Evolutionary conservation across 75 land plant species (phyloP).

Genomic region (Pinus albicaulis): DNA sequence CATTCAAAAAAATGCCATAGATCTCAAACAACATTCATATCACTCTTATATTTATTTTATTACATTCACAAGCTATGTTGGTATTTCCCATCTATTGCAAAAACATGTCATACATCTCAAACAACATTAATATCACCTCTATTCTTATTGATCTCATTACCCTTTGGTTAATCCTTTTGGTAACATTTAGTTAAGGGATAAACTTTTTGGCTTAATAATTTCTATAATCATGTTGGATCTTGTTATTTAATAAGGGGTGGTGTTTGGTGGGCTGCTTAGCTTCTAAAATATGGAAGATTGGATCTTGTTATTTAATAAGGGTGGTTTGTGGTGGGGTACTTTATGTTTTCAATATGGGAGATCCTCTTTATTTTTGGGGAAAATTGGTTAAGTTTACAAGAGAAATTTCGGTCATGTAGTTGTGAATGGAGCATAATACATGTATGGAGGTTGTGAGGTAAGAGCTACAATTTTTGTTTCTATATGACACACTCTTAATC

Average conservation of each 20-base stretch:
- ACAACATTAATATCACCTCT: too few relatives aligned
- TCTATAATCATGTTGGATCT: conserved; percentile 36
- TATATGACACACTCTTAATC: conserved; percentile 55
- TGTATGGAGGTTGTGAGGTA: conserved; percentile 67
- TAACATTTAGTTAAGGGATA: too few relatives aligned
- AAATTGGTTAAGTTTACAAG: conserved; percentile 9
- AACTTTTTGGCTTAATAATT: too few relatives aligned
- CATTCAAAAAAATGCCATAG: too few relatives aligned
- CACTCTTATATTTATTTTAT: too few relatives aligned
- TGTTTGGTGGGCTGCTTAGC: conserved; percentile 29
- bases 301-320: conserved; percentile 70
- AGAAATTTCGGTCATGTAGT: conserved; percentile 50
- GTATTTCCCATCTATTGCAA: too few relatives aligned
- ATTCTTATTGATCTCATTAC: too few relatives aligned
- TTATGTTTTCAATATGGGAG: conserved; percentile 83
- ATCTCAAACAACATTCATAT: too few relatives aligned
- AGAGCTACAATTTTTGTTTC: conserved; percentile 66
- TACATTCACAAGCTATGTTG: too few relatives aligned
- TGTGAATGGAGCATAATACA: conserved; percentile 84
- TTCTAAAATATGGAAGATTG: conserved; percentile 9
- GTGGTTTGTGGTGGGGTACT: conserved; percentile 31
- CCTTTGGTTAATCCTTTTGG: too few relatives aligned
- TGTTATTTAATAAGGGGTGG: conserved; percentile 53
- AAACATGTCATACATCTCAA: too few relatives aligned
- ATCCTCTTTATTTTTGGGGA: conserved; percentile 79